phyloP scores from a whole-genome alignment of 768 basidiomycete species.

The Suillus decipiens region DNA sequence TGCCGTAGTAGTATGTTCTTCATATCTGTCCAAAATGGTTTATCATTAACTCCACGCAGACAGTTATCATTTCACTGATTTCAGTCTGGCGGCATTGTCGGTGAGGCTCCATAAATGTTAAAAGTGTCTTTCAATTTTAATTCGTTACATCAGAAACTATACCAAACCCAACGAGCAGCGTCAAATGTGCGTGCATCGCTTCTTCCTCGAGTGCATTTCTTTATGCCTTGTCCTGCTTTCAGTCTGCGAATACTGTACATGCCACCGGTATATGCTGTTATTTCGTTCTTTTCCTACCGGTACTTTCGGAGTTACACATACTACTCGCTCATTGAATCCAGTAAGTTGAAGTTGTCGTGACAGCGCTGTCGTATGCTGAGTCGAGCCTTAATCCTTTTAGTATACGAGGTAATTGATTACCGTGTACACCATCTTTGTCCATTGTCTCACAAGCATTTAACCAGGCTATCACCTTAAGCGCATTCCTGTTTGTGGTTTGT shows the following conservation, averaged over 20 bases:
- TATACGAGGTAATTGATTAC: conserved; percentile 58
- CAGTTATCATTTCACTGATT: conserved; percentile 57
- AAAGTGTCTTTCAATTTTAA: not conserved
- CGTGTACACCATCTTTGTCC: conserved; percentile 10
- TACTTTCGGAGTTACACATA: conserved; percentile 80
- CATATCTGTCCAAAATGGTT: not conserved
- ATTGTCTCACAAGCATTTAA: conserved; percentile 18
- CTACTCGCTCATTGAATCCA: conserved; percentile 51
- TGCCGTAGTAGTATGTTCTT: too few species aligned
- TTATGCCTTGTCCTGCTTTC: conserved; percentile 7
- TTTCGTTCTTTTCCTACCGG: conserved; percentile 86
- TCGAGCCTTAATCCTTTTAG: conserved; percentile 35
- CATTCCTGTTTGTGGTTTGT: conserved; percentile 67
- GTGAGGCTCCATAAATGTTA: conserved; percentile 37
- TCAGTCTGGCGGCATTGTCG: conserved; percentile 64
- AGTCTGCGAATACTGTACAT: conserved; percentile 83
- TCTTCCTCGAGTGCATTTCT: not conserved
- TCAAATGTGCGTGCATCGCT: conserved; percentile 59
- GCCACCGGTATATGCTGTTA: conserved; percentile 79
- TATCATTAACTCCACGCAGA: conserved; percentile 37
- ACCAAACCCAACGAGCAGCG: conserved; percentile 72
- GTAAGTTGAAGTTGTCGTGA: conserved; percentile 37
- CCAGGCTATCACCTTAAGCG: conserved; percentile 80
- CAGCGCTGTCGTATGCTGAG: conserved; percentile 18
- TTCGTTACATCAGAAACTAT: conserved; percentile 56